Evolutionary conservation across 2,329 filamentous ascomycete species (phyloP), one percentile per base, ranked within the genome.

Genomic region (Colletotrichum sp.): DNA sequence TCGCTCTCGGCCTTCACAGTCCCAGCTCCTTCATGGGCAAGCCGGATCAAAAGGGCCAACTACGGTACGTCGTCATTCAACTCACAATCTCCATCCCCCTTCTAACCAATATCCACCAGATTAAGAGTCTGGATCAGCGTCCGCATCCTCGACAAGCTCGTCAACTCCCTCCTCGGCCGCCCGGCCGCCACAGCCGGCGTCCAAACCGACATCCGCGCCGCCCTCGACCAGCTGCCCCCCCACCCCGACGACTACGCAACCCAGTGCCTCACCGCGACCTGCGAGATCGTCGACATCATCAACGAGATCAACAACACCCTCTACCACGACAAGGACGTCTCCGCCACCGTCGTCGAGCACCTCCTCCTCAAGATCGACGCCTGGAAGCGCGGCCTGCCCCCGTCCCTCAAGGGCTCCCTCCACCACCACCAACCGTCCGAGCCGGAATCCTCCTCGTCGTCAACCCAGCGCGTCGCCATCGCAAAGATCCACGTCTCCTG

Each of bases 1-100:
- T 89, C 9, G 89, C 90, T 1, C 79, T 93, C 1, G 91, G 91
- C 1, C 80, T 93, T 5, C 90, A 92, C 69, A 82, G 82, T 80
- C 68, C 8, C 76, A 82, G 44, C 44, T 52, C n/a, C 4, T 52
- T 21, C n/a, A 52, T 52, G 44, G 44, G n/a, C 44, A 52, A 52
- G 4, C 44, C 44, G 10, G 44, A 52, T 10, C 44, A 52, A 2
- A 52, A 52, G 44, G 44, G 44, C 44, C 44, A 52, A 52, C 44
- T 52, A 7, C 44, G 44, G 44, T 21, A 52, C 6, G 44, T 13
- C 39, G n/a, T 52, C 44, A 6, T 7, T 21, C 1, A 7, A 7
- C n/a, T 13, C n/a, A 2, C 1, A 24, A 1, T 2, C 18, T 52
- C 44, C 6, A 0, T 52, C 10, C 0, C 44, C n/a, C 7, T 3